These are phyloP conservation scores for Coprinopsis strossmayeri DNA, from an alignment of 768 basidiomycete genomes.

Conservation along the genomic window DNA sequence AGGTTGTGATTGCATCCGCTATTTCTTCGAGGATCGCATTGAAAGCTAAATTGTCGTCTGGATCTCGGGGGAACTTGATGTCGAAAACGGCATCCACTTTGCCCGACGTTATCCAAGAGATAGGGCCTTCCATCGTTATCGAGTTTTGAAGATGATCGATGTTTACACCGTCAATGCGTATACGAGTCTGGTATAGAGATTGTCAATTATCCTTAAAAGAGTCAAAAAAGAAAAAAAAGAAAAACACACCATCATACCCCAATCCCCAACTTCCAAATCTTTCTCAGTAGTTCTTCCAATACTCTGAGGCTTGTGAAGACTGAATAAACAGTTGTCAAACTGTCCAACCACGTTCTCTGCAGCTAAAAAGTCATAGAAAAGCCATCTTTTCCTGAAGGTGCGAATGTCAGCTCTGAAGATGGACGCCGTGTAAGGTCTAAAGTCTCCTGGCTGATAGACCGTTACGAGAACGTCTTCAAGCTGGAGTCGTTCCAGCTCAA, in stretches of 20 bases:
- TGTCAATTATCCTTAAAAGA: conserved; percentile 1
- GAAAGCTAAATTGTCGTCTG: conserved; percentile 58
- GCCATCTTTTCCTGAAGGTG: conserved; percentile 83
- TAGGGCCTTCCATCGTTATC: conserved; percentile 76
- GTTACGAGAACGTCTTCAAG: conserved; percentile 93
- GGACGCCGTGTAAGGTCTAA: conserved; percentile 86
- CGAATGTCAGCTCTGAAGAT: conserved; percentile 91
- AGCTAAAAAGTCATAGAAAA: conserved; percentile 91
- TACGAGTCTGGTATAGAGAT: conserved; percentile 59
- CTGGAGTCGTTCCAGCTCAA: conserved; percentile 83
- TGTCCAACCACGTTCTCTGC: conserved; percentile 97
- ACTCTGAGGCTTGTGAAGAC: conserved; percentile 92
- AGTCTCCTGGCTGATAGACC: conserved; percentile 88
- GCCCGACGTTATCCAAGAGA: conserved; percentile 97
- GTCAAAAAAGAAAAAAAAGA: background rate
- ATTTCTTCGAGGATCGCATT: conserved; percentile 86
- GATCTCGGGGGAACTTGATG: conserved; percentile 91
- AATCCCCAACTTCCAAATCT: conserved; percentile 76
- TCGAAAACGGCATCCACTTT: conserved; percentile 96
- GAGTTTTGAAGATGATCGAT: conserved; percentile 91
- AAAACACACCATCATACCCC: conserved; percentile 79
- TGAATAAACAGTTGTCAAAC: conserved; percentile 96
- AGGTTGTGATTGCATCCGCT: conserved; percentile 78
- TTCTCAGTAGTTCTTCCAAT: conserved; percentile 86
- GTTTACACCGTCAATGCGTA: conserved; percentile 94